Base-by-base conservation (phyloP, 1,284 basidiomycete genomes). In the Spongiforma sp. region DNA sequence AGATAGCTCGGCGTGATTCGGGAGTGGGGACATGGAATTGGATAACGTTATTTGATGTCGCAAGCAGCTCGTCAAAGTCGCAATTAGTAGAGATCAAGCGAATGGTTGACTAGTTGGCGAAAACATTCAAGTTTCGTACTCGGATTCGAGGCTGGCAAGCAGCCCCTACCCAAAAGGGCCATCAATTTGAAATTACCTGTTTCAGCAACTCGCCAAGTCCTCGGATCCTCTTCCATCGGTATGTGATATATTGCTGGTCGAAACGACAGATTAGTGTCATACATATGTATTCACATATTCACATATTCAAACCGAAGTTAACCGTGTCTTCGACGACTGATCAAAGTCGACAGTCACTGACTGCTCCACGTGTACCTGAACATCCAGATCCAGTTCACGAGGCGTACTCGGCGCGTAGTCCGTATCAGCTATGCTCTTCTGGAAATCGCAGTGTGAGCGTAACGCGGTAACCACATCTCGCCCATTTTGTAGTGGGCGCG, bases 261-360 rank as follows among this genome's bases (percentile, higher is more conserved):
- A 55, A 50, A 52, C 33, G 43, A 48, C 11, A 37, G 36, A 60
- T 56, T 15, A 67, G 57, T 36, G 39, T 6, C 19, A 43, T 61
- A 64, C 56, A 52, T 64, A 69, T 60, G 57, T 53, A 53, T 28
- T 34, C 46, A 26, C 36, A 19, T 58, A 61, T 61, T 71, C 61
- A 67, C 15, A 53, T 30, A 53, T 28, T 30, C 30, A 30, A 30
- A 53, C 12, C 17, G 8, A 48, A n/a, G 62, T 69, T 57, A 75
- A 59, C 30, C 62, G 59, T 58, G 56, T 65, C 12, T 56, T 70
- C 30, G 67, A 73, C 28, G 69, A 66, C 30, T 62, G 61, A 46
- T 73, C 74, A 33, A 72, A 78, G 26, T 78, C 76, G 19, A 78
- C 62, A 7, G 61, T 76, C 50, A 75, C 70, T 10, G 74, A 67